Base-by-base conservation (phyloP, 768 basidiomycete genomes). In the Suillus brevipes region DNA sequence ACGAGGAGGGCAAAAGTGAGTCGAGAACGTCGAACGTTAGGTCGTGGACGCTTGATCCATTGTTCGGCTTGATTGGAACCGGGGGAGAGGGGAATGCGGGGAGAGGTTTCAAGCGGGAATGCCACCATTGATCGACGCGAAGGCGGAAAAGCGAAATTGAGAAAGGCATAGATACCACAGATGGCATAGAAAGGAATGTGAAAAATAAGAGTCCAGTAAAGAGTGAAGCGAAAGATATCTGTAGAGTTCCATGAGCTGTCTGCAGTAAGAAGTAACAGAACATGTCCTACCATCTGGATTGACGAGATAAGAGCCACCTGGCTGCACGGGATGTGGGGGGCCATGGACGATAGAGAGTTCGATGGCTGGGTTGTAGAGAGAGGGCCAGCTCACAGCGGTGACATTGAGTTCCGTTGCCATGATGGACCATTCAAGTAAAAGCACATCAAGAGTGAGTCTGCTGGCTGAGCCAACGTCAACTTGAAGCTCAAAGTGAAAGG, bases 151-250 rank as follows among this genome's bases (percentile, higher is more conserved):
- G 76, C 65, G 40, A 83, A 72, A 58, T 83, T 83, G 60, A 79
- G 64, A 67, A 81, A 81, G 1, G 81, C 81, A 60, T 81, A 82
- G 2, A 66, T 59, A 7, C 82, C 81, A 64, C 78, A 77, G 40
- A 81, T 42, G 37, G 78, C 65, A 63, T 78, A 83, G 49, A 78
- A 70, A 0, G 83, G 82, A n/a, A 73, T 73, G 69, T 83, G 78
- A 67, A 83, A 79, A 34, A 83, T 72, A n/a, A 83, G 63, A 1
- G 80, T 81, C 82, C 82, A 83, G 67, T 82, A 83, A 13, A 84
- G 74, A 12, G 81, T 83, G 72, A 83, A 83, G 14, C 67, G 73
- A 69, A 82, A 83, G 53, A 84, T 67, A 52, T 81, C 82, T 83
- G 36, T 16, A 2, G 20, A 28, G 9, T 16, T 7, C 14, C 3